These are phyloP conservation scores for Lepiota brunneoincarnata DNA, from an alignment of 768 basidiomycete species.

Conservation along the genomic window DNA sequence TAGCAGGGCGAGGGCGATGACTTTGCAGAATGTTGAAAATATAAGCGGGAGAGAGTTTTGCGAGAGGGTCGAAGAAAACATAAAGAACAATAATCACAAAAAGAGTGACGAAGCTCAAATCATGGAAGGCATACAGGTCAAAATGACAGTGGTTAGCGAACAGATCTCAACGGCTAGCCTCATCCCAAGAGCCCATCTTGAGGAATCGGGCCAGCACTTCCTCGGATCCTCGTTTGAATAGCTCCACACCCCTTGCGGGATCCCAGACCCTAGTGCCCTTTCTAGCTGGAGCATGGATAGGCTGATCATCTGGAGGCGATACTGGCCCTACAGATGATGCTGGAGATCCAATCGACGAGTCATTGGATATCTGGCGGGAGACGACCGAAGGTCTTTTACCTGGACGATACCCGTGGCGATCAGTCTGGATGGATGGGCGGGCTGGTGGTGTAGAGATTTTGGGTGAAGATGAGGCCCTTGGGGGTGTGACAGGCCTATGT, in stretches of 20 bases:
- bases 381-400: conserved; percentile 24
- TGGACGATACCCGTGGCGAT: conserved; percentile 12
- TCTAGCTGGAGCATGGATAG: conserved; percentile 27
- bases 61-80: too few relatives aligned
- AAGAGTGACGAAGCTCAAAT: conserved; percentile 1
- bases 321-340: conserved; percentile 53
- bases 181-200: conserved; percentile 73
- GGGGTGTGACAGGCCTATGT: neutral
- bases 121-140: neutral
- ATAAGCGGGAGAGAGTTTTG: neutral
- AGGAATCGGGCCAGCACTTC: conserved; percentile 83
- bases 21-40: too few relatives aligned
- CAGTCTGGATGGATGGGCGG: conserved; percentile 11
- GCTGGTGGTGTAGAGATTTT: conserved; percentile 16
- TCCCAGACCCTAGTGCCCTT: conserved; percentile 77
- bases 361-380: conserved; percentile 45
- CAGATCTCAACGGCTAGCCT: conserved; percentile 25
- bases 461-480: neutral
- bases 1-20: neutral
- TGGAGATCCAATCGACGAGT: conserved; percentile 48
- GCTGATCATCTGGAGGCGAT: conserved; percentile 43
- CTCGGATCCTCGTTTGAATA: conserved; percentile 86
- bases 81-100: neutral
- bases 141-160: neutral
- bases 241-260: conserved; percentile 78